Conservation (phyloP, 2,329 filamentous ascomycete genomes). For the Fusarium palustre region DNA sequence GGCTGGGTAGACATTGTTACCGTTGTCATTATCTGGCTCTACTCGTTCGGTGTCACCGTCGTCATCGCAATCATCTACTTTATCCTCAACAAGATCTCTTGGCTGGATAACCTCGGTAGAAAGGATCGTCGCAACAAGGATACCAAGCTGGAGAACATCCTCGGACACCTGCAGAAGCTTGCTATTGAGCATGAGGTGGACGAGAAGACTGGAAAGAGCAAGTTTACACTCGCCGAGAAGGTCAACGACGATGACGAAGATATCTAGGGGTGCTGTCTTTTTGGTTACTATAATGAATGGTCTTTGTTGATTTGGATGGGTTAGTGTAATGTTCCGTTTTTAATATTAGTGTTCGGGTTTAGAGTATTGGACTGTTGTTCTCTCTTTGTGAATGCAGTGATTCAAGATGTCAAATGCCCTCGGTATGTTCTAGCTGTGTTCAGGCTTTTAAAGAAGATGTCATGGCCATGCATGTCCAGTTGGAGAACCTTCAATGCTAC, state of each 20-base stretch:
- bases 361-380: not conserved
- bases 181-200: constrained; percentile 31
- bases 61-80: constrained; percentile 32
- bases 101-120: constrained; percentile 24
- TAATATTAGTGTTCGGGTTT: not conserved
- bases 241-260: constrained; percentile 27
- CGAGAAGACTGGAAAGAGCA: constrained; percentile 33
- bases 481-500: not conserved
- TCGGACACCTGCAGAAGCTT: constrained; percentile 28
- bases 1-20: constrained; percentile 31
- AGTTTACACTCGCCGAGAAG: constrained; percentile 22
- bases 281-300: not conserved
- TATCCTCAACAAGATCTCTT: constrained; percentile 31
- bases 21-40: constrained; percentile 29
- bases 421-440: not conserved
- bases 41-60: constrained; percentile 28
- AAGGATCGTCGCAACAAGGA: constrained; percentile 32
- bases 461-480: not conserved
- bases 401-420: not conserved
- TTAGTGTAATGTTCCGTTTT: not conserved
- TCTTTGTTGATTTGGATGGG: not conserved
- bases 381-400: not conserved
- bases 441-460: not conserved
- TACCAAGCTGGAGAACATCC: constrained; percentile 27
- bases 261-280: not conserved